Evolutionary conservation across 2,329 filamentous ascomycete genomes (phyloP).

Genomic region (Amauroascus verrucosus): DNA sequence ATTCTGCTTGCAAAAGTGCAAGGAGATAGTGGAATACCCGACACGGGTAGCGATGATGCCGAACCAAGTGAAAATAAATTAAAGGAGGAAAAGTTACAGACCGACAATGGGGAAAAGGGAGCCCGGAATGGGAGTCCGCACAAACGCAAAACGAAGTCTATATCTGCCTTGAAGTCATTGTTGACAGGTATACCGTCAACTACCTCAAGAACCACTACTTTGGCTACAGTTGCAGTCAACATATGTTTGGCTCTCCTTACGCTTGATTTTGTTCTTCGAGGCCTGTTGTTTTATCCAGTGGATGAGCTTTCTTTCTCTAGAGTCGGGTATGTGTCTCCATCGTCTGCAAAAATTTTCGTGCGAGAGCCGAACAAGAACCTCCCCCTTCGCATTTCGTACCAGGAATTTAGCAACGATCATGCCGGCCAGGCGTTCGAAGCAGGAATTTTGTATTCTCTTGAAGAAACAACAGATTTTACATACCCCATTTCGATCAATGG

Average conservation of each 20-base stretch:
- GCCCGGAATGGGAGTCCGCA: neutral
- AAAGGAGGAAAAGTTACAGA: neutral
- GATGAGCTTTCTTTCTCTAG: conserved; percentile 75
- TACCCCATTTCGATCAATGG: conserved; percentile 56
- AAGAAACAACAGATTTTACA: conserved; percentile 74
- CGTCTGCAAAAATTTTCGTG: conserved; percentile 68
- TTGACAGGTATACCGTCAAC: conserved; percentile 67
- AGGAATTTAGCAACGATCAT: conserved; percentile 27
- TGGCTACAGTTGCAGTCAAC: conserved; percentile 63
- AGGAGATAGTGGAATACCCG: neutral
- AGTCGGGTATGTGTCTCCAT: conserved; percentile 74
- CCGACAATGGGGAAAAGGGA: neutral
- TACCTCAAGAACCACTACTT: conserved; percentile 55
- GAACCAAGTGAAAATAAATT: conserved; percentile 1
- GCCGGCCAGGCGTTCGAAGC: conserved; percentile 51
- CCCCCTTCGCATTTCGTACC: conserved; percentile 61
- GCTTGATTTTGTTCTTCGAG: conserved; percentile 67
- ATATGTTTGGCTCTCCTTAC: conserved; percentile 56
- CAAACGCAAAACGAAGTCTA: neutral
- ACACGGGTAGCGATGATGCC: neutral
- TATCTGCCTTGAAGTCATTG: conserved; percentile 50
- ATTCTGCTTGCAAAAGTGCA: conserved; percentile 16
- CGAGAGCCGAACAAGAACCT: conserved; percentile 73
- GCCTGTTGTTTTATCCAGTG: conserved; percentile 57
- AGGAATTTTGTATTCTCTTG: conserved; percentile 55